These are phyloP conservation scores for Pseudonectria foliicola DNA, from an alignment of 2,329 filamentous ascomycete species.

Conservation along the genomic window DNA sequence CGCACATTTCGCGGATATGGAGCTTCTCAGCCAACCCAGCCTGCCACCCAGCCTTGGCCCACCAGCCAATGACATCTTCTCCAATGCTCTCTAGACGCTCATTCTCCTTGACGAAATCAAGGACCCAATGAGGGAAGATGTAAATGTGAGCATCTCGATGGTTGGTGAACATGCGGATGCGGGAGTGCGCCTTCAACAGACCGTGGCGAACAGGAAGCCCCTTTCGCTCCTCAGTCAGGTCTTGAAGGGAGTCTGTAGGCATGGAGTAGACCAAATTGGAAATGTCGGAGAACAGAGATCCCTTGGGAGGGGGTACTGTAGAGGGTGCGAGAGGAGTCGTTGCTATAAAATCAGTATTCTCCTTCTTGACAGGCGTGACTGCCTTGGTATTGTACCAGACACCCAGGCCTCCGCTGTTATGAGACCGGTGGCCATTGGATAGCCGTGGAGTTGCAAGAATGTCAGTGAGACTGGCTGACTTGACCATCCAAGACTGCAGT, in stretches of 20 bases:
- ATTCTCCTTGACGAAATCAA: constrained; percentile 75
- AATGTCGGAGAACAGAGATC: constrained; percentile 59
- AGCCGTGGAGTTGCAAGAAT: constrained; percentile 43
- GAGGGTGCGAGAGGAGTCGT: constrained; percentile 60
- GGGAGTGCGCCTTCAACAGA: constrained; percentile 66
- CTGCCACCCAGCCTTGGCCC: constrained; percentile 94
- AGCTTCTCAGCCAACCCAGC: constrained; percentile 72
- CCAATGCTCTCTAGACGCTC: constrained; percentile 79
- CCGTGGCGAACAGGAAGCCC: constrained; percentile 68
- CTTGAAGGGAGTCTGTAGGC: constrained; percentile 82
- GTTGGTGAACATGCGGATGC: constrained; percentile 71
- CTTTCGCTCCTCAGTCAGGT: constrained; percentile 69
- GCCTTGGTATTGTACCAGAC: constrained; percentile 86
- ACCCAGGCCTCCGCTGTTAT: constrained; percentile 68
- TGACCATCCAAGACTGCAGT: constrained; percentile 87
- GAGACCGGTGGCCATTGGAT: constrained; percentile 29
- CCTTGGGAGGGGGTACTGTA: constrained; percentile 37
- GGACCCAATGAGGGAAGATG: constrained; percentile 84
- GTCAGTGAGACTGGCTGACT: constrained; percentile 62
- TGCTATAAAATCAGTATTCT: constrained; percentile 88
- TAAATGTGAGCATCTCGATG: constrained; percentile 93
- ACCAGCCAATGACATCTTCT: constrained; percentile 90
- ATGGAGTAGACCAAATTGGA: constrained; percentile 80
- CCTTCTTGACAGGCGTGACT: constrained; percentile 71
- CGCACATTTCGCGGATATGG: constrained; percentile 56